Evolutionary conservation across 23 red algal genomes (phyloP).

Genomic region (Gracilaria domingensis): DNA sequence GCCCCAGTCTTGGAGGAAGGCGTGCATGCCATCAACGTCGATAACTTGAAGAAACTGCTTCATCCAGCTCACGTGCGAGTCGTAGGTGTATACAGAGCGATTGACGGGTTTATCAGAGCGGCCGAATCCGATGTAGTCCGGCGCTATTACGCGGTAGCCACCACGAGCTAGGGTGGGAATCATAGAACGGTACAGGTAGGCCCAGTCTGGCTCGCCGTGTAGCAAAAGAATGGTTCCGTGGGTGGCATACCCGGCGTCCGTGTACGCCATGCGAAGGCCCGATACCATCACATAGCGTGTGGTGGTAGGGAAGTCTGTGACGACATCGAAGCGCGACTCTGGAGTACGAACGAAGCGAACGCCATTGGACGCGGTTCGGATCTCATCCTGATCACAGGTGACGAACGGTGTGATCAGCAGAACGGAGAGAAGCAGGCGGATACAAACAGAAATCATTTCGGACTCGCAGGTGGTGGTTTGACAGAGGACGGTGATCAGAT

Average conservation of each 20-base stretch:
- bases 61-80: conserved; percentile 16
- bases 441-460: neutral
- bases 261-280: conserved; percentile 25
- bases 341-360: conserved; percentile 23
- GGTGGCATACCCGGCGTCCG: conserved; percentile 18
- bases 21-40: neutral
- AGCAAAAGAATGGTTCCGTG: conserved; percentile 35
- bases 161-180: neutral
- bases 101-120: conserved; percentile 34
- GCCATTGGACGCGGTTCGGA: conserved; percentile 1
- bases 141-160: conserved; percentile 16
- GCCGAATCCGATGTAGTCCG: conserved; percentile 17
- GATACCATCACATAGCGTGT: conserved; percentile 17
- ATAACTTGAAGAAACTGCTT: neutral
- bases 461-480: neutral
- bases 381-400: neutral
- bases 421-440: neutral
- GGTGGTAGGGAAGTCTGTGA: conserved; percentile 10
- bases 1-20: conserved; percentile 24
- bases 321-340: neutral
- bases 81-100: conserved; percentile 10
- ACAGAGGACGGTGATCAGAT: neutral
- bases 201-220: conserved; percentile 35
- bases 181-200: conserved; percentile 22
- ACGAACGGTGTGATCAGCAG: neutral